Evolutionary conservation across 768 basidiomycete species (phyloP).

Genomic region (Tulasnella calospora): DNA sequence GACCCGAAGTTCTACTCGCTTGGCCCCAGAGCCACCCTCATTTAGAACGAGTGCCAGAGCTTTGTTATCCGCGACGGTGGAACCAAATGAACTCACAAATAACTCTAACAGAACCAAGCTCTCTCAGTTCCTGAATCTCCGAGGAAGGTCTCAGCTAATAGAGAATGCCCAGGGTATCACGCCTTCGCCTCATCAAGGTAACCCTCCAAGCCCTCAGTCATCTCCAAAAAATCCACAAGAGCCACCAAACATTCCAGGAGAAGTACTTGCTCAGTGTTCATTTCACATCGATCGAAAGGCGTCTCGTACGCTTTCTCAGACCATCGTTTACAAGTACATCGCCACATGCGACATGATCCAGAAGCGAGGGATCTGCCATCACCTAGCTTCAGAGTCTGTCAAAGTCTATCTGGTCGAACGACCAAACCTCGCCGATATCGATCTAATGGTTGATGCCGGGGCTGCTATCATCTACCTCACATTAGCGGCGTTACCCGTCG

Average conservation of each 20-base stretch:
- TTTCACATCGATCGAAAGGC: neutral
- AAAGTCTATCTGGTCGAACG: conserved; percentile 62
- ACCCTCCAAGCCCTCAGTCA: neutral
- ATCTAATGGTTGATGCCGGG: conserved; percentile 63
- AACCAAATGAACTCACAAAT: neutral
- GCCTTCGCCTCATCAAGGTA: neutral
- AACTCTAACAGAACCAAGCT: neutral
- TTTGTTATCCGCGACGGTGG: neutral
- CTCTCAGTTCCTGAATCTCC: neutral
- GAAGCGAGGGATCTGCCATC: conserved; percentile 55
- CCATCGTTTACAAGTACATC: conserved; percentile 55
- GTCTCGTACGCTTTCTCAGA: conserved; percentile 33
- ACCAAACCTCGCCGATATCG: conserved; percentile 51
- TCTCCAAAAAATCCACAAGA: neutral
- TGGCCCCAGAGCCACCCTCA: neutral
- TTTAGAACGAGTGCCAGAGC: neutral
- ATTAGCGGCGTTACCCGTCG: conserved; percentile 48
- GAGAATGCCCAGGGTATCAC: neutral
- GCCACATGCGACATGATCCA: conserved; percentile 65
- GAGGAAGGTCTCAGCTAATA: neutral
- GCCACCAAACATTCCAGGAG: neutral
- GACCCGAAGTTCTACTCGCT: neutral
- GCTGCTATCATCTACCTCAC: conserved; percentile 51
- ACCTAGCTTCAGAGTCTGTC: conserved; percentile 44
- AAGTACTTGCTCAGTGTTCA: neutral